A percentile compares a stretch with the other conserved stretches of the same genome.
These are phyloP conservation scores for Ascochyta fabae DNA, from an alignment of 2,329 filamentous ascomycete genomes.

Conservation along the genomic window DNA sequence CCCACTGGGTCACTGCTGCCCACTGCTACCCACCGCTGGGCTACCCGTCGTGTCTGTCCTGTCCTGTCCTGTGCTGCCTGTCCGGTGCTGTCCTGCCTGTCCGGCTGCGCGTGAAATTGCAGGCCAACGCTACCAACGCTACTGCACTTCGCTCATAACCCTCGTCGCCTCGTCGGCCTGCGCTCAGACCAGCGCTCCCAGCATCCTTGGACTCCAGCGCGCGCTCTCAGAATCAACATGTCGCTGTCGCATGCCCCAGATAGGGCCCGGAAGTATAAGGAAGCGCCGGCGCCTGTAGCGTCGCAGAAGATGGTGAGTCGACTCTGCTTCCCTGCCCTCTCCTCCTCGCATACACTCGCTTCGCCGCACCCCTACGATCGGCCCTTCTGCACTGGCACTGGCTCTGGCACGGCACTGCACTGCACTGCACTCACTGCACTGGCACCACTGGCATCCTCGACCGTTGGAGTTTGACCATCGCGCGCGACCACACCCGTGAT, in stretches of 20 bases:
- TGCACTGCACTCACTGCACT: conserved; percentile 4
- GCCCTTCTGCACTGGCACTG: conserved; percentile 10
- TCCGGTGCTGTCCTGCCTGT: neutral
- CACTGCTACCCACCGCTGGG: no score
- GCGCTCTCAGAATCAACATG: conserved; percentile 50
- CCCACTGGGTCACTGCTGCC: neutral
- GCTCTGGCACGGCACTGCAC: no score
- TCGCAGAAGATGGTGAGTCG: conserved; percentile 52
- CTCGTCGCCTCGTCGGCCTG: conserved; percentile 42
- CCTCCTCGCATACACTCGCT: conserved; percentile 29
- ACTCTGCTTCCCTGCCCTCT: conserved; percentile 45
- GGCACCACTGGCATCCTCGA: conserved; percentile 25
- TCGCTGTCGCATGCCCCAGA: conserved; percentile 51
- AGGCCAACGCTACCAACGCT: conserved; percentile 49
- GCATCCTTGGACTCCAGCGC: conserved; percentile 42
- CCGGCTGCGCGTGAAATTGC: conserved; percentile 43
- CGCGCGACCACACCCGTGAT: conserved; percentile 26
- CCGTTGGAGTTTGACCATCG: conserved; percentile 41
- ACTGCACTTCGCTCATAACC: conserved; percentile 42
- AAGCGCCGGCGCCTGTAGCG: conserved; percentile 54
- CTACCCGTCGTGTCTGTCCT: no score
- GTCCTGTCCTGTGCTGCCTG: no score
- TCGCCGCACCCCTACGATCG: conserved; percentile 25
- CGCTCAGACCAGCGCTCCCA: conserved; percentile 42
- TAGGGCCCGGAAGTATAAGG: conserved; percentile 53